Evolutionary conservation across 2,329 filamentous ascomycete genomes (phyloP).

Genomic region (Fusarium xyrophilum): DNA sequence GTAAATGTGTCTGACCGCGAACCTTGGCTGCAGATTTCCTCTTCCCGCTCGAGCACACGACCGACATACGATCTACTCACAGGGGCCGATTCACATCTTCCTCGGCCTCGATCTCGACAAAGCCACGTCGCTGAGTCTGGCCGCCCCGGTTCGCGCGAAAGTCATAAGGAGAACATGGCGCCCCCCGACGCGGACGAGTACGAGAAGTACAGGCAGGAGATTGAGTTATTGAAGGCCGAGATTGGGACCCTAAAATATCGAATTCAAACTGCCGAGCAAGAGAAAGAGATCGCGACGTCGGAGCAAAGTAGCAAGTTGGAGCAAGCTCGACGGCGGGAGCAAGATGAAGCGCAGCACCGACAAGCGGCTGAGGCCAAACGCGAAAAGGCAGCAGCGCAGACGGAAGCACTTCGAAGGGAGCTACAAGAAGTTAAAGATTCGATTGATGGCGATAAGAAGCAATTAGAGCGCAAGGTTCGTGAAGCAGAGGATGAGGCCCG

Average conservation of each 20-base stretch:
- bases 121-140: slow-evolving; percentile 51
- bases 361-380: slow-evolving; percentile 65
- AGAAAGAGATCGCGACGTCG: slow-evolving; percentile 79
- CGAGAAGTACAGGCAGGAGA: slow-evolving; percentile 62
- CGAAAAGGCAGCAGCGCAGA: slow-evolving; percentile 56
- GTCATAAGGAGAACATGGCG: slow-evolving; percentile 66
- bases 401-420: slow-evolving; percentile 59
- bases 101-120: slow-evolving; percentile 52
- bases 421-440: slow-evolving; percentile 59
- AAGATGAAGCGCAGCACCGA: slow-evolving; percentile 78
- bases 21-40: slow-evolving; percentile 48
- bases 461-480: slow-evolving; percentile 72
- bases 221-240: slow-evolving; percentile 87
- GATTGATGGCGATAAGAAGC: slow-evolving; percentile 64
- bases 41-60: slow-evolving; percentile 57
- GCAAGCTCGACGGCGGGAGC: slow-evolving; percentile 79
- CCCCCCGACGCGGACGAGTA: slow-evolving; percentile 66
- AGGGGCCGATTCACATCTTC: slow-evolving; percentile 56
- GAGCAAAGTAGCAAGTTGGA: slow-evolving; percentile 85
- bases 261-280: slow-evolving; percentile 84
- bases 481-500: slow-evolving; percentile 77
- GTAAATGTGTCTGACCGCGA: slow-evolving; percentile 16
- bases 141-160: slow-evolving; percentile 61
- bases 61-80: slow-evolving; percentile 67
- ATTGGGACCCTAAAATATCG: slow-evolving; percentile 88